Evolutionary conservation across 176 grass and related monocot species (phyloP), one percentile per base, ranked within the genome.

Genomic region (Hordeum marinum): DNA sequence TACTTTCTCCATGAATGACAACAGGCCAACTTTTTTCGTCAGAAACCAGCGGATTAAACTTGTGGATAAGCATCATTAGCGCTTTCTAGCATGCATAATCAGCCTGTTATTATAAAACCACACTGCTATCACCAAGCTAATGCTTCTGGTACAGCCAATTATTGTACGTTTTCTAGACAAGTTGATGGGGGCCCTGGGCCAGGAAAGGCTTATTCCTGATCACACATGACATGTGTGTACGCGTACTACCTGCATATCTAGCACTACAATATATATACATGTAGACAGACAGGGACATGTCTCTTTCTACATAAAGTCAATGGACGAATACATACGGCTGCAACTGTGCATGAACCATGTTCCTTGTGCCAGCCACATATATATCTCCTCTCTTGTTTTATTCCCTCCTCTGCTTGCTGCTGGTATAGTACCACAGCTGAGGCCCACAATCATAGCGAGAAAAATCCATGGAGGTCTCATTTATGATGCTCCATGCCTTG

Each of bases 281-380:
- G 68, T 75, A 83, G 25, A 63, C 11, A 62, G 59, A 55, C n/a
- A 63, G 25, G 87, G 66, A 84, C 70, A 55, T 65, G 86, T 94
- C 88, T 64, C 76, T 86, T 85, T 92, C 87, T 90, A 85, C 23
- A 78, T 73, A 82, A 89, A 94, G 87, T 90, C 89, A 87, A 93
- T 86, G 76, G 79, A 82, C 43, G 87, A 75, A 97, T 97, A 94
- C 90, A 86, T 92, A 87, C 72, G 59, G 67, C 80, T 87, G 41
- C 72, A 24, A 78, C 72, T 71, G 60, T 85, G 63, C 79, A 89
- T 83, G 90, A 90, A 78, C 55, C 87, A 84, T 92, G 79, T 90
- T 82, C 85, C 21, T 83, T 87, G 81, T 48, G 50, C 78, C 65
- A 86, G 89, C 82, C 78, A 83, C 80, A 67, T 75, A 14, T 74